Percentiles rank a stretch among this genome's conserved stretches.
Conservation (phyloP, 1,284 basidiomycete species). For the Apiotrichum montevideense region DNA sequence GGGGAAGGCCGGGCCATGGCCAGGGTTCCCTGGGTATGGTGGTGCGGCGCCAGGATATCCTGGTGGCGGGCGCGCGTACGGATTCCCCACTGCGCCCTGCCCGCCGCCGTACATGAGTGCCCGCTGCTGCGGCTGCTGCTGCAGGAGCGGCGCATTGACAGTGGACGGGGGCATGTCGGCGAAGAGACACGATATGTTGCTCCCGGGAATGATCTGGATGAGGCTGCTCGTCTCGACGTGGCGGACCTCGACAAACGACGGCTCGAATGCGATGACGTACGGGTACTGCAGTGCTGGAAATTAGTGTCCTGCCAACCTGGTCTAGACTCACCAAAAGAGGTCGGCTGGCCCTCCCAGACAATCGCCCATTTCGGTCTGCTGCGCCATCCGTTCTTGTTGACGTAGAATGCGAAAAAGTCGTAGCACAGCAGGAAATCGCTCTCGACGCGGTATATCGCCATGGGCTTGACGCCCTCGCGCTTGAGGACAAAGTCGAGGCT, state of each 20-base stretch:
- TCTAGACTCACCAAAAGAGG: constrained; percentile 71
- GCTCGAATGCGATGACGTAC: constrained; percentile 94
- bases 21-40: constrained; percentile 2
- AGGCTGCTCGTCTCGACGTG: constrained; percentile 89
- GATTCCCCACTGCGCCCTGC: not conserved
- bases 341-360: constrained; percentile 92
- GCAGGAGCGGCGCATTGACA: constrained; percentile 28
- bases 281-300: constrained; percentile 83
- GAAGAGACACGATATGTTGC: constrained; percentile 80
- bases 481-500: constrained; percentile 91
- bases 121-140: constrained; percentile 17
- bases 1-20: not conserved
- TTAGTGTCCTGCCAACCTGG: not conserved
- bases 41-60: not conserved
- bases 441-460: constrained; percentile 95
- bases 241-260: constrained; percentile 92
- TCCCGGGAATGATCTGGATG: constrained; percentile 92
- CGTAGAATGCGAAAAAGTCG: constrained; percentile 98
- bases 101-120: constrained; percentile 29
- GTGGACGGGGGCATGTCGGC: constrained; percentile 84
- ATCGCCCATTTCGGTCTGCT: constrained; percentile 89
- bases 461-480: constrained; percentile 79
- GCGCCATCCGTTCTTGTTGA: constrained; percentile 92
- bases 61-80: constrained; percentile 7
- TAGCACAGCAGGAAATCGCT: constrained; percentile 97